Evolutionary conservation across 768 basidiomycete species (phyloP).

Genomic region (Filobasidium wieringae): DNA sequence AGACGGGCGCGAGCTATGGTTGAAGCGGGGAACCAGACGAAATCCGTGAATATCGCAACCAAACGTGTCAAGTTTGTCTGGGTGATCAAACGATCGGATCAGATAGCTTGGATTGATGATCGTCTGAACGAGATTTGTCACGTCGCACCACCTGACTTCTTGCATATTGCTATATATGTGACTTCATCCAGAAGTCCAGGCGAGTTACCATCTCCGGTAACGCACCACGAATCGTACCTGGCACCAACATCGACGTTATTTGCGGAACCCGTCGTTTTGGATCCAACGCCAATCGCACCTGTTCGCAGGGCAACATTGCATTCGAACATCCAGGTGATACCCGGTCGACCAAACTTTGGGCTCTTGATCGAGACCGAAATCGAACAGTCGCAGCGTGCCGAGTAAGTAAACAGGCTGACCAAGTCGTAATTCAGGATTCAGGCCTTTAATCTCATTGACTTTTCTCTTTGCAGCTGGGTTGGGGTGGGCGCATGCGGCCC

Average conservation of each 20-base stretch:
- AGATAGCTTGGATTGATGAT: slow-evolving; percentile 9
- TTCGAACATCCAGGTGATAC: slow-evolving; percentile 1
- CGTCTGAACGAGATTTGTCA: slow-evolving; percentile 8
- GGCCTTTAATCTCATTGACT: too few species aligned
- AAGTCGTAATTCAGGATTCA: too few species aligned
- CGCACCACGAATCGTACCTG: slow-evolving; percentile 3
- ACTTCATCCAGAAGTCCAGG: slow-evolving; percentile 8
- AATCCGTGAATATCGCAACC: slow-evolving; percentile 5
- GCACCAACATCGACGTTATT: too few species aligned
- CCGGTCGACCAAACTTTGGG: slow-evolving; percentile 10
- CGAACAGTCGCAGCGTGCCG: background rate
- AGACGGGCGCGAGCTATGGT: slow-evolving; percentile 14
- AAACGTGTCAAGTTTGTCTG: slow-evolving; percentile 7
- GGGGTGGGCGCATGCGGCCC: slow-evolving; percentile 14
- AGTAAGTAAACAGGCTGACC: background rate
- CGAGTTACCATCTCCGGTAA: too few species aligned
- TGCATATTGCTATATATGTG: slow-evolving; percentile 13
- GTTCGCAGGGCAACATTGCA: background rate
- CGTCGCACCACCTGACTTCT: slow-evolving; percentile 2
- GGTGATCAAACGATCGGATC: slow-evolving; percentile 8
- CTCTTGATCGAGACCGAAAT: slow-evolving; percentile 8
- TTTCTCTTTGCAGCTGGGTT: slow-evolving; percentile 2
- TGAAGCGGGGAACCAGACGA: background rate
- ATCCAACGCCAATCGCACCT: slow-evolving; percentile 5
- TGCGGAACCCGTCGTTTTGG: too few species aligned